Percentiles rank a stretch among this genome's conserved stretches.
phyloP scores from a whole-genome alignment of 352 stramenopile genomes.

The Phytopythium ostracodes region DNA sequence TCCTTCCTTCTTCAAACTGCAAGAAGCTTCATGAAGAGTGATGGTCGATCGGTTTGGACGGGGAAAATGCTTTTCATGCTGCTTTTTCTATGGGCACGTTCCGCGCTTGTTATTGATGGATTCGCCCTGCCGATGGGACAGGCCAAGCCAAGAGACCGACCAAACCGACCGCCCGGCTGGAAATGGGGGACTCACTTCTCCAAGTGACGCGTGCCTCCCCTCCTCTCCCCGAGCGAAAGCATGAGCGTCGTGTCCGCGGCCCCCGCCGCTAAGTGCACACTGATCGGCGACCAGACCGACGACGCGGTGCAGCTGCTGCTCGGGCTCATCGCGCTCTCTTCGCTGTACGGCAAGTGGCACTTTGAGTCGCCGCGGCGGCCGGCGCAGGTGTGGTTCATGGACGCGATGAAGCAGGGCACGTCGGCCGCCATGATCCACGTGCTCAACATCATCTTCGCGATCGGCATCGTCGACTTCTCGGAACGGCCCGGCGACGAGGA shows the following conservation, averaged over 20 bases:
- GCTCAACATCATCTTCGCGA: conserved; percentile 75
- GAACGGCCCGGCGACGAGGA: conserved; percentile 48
- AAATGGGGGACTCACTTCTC: not conserved
- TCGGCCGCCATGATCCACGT: conserved; percentile 76
- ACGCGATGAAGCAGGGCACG: conserved; percentile 81
- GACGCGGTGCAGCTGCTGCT: conserved; percentile 73
- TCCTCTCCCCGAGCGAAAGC: not conserved
- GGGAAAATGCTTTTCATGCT: not conserved
- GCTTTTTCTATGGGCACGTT: not conserved
- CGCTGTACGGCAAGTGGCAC: conserved; percentile 75
- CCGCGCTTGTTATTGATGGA: not conserved
- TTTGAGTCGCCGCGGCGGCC: conserved; percentile 59
- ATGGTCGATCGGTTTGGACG: not conserved
- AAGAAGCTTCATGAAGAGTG: not conserved
- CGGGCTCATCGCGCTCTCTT: conserved; percentile 72
- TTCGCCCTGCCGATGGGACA: not conserved
- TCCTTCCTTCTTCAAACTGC: not conserved
- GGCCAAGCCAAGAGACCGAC: too few species aligned
- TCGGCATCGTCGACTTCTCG: conserved; percentile 60
- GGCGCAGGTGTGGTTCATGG: conserved; percentile 76
- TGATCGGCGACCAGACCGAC: conserved; percentile 67
- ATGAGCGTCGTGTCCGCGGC: not conserved
- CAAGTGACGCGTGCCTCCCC: not conserved
- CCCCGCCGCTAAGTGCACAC: conserved; percentile 37
- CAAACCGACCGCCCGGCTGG: too few species aligned